A percentile compares a stretch with the other conserved stretches of the same genome.
Evolutionary conservation across 2,329 filamentous ascomycete genomes (phyloP).

Genomic region (Aspergillus eucalypticola): DNA sequence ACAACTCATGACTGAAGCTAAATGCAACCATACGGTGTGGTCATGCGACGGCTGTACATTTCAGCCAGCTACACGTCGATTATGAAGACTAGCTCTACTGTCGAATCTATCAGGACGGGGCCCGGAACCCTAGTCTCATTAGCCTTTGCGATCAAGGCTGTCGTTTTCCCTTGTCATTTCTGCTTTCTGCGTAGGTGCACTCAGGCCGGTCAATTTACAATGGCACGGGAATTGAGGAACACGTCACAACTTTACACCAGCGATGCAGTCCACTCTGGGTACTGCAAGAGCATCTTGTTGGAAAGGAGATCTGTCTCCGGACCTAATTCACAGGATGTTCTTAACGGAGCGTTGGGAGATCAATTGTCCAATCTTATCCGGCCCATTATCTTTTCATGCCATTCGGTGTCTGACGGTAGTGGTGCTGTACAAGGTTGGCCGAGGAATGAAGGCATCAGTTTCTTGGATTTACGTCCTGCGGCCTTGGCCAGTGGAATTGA

Average conservation of each 20-base stretch:
- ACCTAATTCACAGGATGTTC: slow-evolving; percentile 58
- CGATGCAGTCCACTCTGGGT: slow-evolving; percentile 71
- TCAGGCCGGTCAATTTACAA: neutral
- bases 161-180: neutral
- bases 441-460: slow-evolving; percentile 43
- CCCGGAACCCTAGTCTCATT: neutral
- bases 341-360: slow-evolving; percentile 85
- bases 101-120: neutral
- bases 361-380: slow-evolving; percentile 27
- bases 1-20: neutral
- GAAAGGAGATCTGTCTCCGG: slow-evolving; percentile 14
- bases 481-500: slow-evolving; percentile 34
- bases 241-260: slow-evolving; percentile 50
- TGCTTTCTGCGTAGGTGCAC: neutral
- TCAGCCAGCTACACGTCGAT: neutral
- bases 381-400: slow-evolving; percentile 26
- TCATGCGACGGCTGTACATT: neutral
- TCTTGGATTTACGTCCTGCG: slow-evolving; percentile 27
- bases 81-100: neutral
- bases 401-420: slow-evolving; percentile 18
- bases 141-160: neutral
- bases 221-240: slow-evolving; percentile 6
- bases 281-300: slow-evolving; percentile 68
- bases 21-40: neutral
- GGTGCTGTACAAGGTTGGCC: slow-evolving; percentile 19